These are phyloP conservation scores for Penicillium atrosanguineum DNA, from an alignment of 495 filamentous ascomycete species.

Conservation along the genomic window DNA sequence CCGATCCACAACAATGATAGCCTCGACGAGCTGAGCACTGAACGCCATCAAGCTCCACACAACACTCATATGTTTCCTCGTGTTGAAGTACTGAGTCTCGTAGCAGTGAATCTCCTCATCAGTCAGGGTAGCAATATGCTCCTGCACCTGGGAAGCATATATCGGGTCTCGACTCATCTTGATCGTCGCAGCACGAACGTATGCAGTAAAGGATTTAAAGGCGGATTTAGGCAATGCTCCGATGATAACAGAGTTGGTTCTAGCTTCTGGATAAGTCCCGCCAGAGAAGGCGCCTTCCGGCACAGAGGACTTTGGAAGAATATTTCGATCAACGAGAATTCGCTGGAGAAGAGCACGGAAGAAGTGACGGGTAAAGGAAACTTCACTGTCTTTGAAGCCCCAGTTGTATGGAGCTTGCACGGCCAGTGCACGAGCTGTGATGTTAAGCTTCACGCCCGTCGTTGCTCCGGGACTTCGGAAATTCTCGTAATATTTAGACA, in stretches of 20 bases:
- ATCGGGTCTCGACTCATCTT: conserved; percentile 65
- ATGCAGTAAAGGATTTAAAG: conserved; percentile 72
- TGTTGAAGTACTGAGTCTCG: conserved; percentile 54
- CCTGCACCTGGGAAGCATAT: conserved; percentile 53
- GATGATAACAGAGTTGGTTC: conserved; percentile 60
- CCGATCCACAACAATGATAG: conserved; percentile 84
- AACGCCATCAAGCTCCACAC: conserved; percentile 96
- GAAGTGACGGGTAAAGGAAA: conserved; percentile 91
- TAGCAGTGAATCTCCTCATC: conserved; percentile 74
- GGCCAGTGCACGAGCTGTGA: conserved; percentile 95
- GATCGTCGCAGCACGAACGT: conserved; percentile 73
- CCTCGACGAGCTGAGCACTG: conserved; percentile 83
- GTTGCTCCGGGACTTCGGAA: conserved; percentile 49
- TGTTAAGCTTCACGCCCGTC: conserved; percentile 76
- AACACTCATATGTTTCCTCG: conserved; percentile 79
- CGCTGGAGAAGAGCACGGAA: conserved; percentile 89
- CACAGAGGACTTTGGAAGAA: conserved; percentile 57
- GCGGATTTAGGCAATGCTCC: conserved; percentile 78
- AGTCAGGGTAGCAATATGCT: conserved; percentile 60
- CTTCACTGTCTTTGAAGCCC: conserved; percentile 73
- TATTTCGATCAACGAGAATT: conserved; percentile 77
- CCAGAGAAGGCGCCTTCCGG: conserved; percentile 27
- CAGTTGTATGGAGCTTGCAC: conserved; percentile 93
- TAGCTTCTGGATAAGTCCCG: conserved; percentile 26
- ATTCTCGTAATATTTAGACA: conserved; percentile 70